Conservation (phyloP, 2,329 filamentous ascomycete species). For the Immersiporthe knoxdaviesiana region DNA sequence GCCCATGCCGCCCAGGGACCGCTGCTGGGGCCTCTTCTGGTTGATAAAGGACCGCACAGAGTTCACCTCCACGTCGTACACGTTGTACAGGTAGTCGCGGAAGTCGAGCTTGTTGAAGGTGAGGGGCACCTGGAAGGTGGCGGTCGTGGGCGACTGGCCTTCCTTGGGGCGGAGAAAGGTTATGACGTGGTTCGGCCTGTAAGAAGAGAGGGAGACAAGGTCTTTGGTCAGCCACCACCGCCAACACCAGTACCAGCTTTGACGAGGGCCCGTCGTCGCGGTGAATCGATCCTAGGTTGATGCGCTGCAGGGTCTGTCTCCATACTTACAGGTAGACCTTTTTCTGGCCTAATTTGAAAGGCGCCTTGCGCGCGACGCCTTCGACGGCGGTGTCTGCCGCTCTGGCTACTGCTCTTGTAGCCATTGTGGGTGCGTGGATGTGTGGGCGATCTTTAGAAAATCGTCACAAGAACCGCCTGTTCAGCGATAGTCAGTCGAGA, state of each 20-base stretch:
- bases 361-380: constrained; percentile 43
- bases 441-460: neutral
- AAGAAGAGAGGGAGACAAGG: constrained; percentile 3
- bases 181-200: constrained; percentile 79
- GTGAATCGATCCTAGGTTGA: neutral
- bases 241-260: neutral
- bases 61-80: constrained; percentile 75
- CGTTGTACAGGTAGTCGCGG: constrained; percentile 89
- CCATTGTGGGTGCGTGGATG: constrained; percentile 19
- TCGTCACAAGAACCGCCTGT: constrained; percentile 15
- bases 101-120: constrained; percentile 96
- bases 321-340: constrained; percentile 58
- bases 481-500: constrained; percentile 5
- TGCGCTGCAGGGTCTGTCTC: neutral
- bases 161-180: constrained; percentile 74
- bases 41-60: constrained; percentile 81
- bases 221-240: neutral
- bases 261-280: neutral
- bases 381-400: constrained; percentile 34
- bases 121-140: constrained; percentile 88
- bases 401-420: constrained; percentile 36
- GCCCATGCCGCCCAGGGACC: constrained; percentile 50
- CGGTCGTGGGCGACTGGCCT: constrained; percentile 75
- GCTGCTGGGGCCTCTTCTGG: constrained; percentile 62
- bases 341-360: constrained; percentile 56